These are phyloP conservation scores for Mycena vitilis DNA, from an alignment of 768 basidiomycete species.

Conservation along the genomic window DNA sequence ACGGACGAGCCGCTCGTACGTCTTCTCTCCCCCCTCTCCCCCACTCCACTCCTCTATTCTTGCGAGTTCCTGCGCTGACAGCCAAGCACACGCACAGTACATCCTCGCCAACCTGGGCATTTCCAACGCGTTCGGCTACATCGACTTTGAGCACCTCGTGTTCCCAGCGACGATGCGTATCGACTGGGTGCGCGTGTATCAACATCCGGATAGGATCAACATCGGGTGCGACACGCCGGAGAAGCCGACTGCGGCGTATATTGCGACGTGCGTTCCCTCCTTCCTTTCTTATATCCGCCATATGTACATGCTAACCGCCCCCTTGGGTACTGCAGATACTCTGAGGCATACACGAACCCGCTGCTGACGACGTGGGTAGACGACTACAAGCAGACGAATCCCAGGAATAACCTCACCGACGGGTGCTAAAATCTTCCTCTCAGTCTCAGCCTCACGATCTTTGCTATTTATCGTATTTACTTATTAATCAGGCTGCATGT, in stretches of 20 bases:
- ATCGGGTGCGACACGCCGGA: constrained; percentile 78
- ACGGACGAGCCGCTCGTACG: constrained; percentile 79
- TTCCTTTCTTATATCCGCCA: not conserved
- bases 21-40: not conserved
- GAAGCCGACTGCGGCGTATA: constrained; percentile 83
- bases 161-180: constrained; percentile 74
- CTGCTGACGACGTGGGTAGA: constrained; percentile 59
- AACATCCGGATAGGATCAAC: constrained; percentile 59
- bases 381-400: constrained; percentile 58
- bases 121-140: constrained; percentile 73
- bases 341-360: constrained; percentile 39
- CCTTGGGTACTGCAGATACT: constrained; percentile 16
- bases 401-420: constrained; percentile 60
- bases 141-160: constrained; percentile 66
- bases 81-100: too few relatives aligned
- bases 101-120: constrained; percentile 80
- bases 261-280: constrained; percentile 63
- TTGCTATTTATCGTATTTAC: too few relatives aligned
- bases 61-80: too few relatives aligned
- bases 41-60: too few relatives aligned
- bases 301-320: not conserved
- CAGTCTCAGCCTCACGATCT: too few relatives aligned
- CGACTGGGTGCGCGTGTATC: constrained; percentile 88
- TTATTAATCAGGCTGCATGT: too few relatives aligned
- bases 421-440: constrained; percentile 46